A percentile compares a stretch with the other conserved stretches of the same genome.
Conservation (phyloP, 345 rosid species). For the Sisymbrium irio region DNA sequence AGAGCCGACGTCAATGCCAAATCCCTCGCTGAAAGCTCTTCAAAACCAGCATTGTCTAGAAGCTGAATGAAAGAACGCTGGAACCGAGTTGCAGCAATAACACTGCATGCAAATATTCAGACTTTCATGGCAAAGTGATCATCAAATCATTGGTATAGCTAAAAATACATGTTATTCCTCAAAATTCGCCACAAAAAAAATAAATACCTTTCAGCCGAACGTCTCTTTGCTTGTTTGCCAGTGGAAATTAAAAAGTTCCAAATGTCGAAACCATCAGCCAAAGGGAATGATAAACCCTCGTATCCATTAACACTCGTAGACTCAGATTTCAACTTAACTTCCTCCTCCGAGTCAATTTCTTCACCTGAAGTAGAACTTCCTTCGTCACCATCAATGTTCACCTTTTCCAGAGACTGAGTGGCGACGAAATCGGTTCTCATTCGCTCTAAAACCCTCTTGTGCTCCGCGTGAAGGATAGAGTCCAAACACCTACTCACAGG, state of each 20-base stretch:
- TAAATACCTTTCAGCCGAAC: slow-evolving; percentile 40
- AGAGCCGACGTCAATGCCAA: slow-evolving; percentile 82
- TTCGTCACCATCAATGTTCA: slow-evolving; percentile 17
- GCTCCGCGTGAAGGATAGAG: slow-evolving; percentile 87
- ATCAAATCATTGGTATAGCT: not conserved
- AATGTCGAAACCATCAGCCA: slow-evolving; percentile 45
- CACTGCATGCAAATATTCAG: slow-evolving; percentile 42
- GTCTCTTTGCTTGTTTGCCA: slow-evolving; percentile 33
- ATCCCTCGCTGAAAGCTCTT: slow-evolving; percentile 86
- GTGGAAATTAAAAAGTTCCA: slow-evolving; percentile 52
- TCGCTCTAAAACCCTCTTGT: slow-evolving; percentile 68
- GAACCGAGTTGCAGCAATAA: slow-evolving; percentile 75
- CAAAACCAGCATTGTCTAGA: slow-evolving; percentile 75
- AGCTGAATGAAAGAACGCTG: slow-evolving; percentile 94
- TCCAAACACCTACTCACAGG: slow-evolving; percentile 63
- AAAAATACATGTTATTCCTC: not conserved
- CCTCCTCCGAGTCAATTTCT: slow-evolving; percentile 17
- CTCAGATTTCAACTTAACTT: slow-evolving; percentile 11
- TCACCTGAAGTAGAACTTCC: slow-evolving; percentile 15
- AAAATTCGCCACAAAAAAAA: not conserved
- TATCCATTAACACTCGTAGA: slow-evolving; percentile 19
- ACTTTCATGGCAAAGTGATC: not conserved
- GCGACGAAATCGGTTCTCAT: slow-evolving; percentile 69
- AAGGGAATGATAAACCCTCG: slow-evolving; percentile 36
- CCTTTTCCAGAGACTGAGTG: slow-evolving; percentile 39